Conservation (phyloP, 2,329 filamentous ascomycete genomes). For the Cordyceps farinosa region DNA sequence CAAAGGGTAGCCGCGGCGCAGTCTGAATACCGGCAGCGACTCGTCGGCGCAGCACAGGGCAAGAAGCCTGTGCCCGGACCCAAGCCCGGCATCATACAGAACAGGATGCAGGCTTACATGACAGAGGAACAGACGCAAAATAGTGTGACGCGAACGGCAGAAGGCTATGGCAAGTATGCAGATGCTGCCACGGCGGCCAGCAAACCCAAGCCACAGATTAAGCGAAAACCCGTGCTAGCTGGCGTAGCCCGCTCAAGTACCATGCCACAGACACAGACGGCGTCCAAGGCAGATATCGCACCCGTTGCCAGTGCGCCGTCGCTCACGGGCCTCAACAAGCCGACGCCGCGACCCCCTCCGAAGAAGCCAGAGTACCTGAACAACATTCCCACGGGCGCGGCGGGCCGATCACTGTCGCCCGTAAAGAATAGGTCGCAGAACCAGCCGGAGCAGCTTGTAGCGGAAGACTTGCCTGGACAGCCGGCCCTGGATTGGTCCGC, state of each 20-base stretch:
- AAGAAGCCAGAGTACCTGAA: slow-evolving; percentile 62
- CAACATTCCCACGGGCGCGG: slow-evolving; percentile 44
- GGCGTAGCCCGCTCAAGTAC: slow-evolving; percentile 30
- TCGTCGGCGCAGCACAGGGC: slow-evolving; percentile 49
- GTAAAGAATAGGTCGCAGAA: slow-evolving; percentile 34
- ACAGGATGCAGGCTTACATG: slow-evolving; percentile 80
- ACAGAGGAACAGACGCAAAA: slow-evolving; percentile 67
- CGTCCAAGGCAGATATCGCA: slow-evolving; percentile 9
- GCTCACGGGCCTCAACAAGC: slow-evolving; percentile 34
- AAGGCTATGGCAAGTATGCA: slow-evolving; percentile 87
- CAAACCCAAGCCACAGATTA: slow-evolving; percentile 42
- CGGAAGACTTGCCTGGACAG: slow-evolving; percentile 45
- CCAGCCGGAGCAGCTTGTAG: slow-evolving; percentile 39
- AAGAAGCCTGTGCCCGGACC: slow-evolving; percentile 42
- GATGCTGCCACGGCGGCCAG: slow-evolving; percentile 44
- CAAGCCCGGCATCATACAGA: slow-evolving; percentile 81
- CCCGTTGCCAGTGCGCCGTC: slow-evolving; percentile 26
- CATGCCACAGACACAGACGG: slow-evolving; percentile 23
- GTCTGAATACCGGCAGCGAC: slow-evolving; percentile 76
- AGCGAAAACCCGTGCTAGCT: slow-evolving; percentile 48
- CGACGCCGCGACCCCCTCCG: slow-evolving; percentile 43
- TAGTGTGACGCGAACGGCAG: slow-evolving; percentile 65
- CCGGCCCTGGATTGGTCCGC: slow-evolving; percentile 52
- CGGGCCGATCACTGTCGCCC: slow-evolving; percentile 40
- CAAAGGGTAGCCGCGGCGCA: slow-evolving; percentile 83